phyloP scores from a whole-genome alignment of 2,329 filamentous ascomycete species.

The Colletotrichum limetticola region DNA sequence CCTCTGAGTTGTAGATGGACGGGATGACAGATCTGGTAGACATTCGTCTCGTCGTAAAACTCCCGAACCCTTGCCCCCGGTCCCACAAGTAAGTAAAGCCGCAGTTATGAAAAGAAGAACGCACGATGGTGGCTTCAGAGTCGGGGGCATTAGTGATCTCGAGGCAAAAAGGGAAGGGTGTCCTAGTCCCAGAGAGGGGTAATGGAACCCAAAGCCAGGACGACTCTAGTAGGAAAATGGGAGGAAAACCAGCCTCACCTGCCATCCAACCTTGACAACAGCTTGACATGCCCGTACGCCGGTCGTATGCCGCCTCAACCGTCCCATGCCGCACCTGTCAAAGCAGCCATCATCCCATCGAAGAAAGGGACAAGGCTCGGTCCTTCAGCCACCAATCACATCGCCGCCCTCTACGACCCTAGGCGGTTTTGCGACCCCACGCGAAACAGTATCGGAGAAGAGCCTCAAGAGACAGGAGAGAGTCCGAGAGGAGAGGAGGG shows the following conservation, averaged over 20 bases:
- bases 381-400: conserved; percentile 9
- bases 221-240: not conserved
- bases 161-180: not conserved
- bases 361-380: conserved; percentile 15
- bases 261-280: conserved; percentile 26
- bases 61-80: not conserved
- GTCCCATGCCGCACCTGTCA: conserved; percentile 5
- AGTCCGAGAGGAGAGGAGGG: not conserved
- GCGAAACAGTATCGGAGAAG: conserved; percentile 21
- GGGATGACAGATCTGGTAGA: not conserved
- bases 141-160: not conserved
- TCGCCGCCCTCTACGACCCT: not conserved
- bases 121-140: not conserved
- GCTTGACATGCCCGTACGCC: not conserved
- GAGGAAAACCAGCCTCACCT: conserved; percentile 9
- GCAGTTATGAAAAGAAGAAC: not conserved
- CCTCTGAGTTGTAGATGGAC: not conserved
- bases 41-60: not conserved
- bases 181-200: not conserved
- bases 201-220: not conserved
- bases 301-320: conserved; percentile 10
- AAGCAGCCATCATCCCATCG: conserved; percentile 22
- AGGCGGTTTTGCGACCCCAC: not conserved
- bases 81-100: not conserved
- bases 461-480: conserved; percentile 6